These are phyloP conservation scores for Echeveria elegans DNA, from an alignment of 164 flowering plant species.

Conservation along the genomic window DNA sequence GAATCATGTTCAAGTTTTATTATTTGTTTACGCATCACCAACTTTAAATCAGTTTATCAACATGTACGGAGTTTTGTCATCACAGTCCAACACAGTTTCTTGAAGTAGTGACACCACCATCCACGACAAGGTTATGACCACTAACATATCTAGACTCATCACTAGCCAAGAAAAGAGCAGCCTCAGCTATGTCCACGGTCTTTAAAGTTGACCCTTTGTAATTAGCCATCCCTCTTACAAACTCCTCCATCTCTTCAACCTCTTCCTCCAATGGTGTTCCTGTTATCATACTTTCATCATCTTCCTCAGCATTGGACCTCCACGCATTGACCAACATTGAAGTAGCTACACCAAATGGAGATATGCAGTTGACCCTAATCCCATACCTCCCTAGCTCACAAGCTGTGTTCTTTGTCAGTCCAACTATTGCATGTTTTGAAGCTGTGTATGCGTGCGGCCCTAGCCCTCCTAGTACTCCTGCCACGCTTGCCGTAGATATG, in stretches of 20 bases:
- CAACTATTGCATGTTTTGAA: constrained; percentile 78
- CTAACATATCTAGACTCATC: constrained; percentile 76
- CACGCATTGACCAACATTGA: constrained; percentile 67
- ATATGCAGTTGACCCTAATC: constrained; percentile 76
- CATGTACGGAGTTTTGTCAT: neutral
- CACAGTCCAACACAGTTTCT: constrained; percentile 56
- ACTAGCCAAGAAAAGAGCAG: constrained; percentile 67
- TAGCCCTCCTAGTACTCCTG: constrained; percentile 71
- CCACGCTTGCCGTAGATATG: constrained; percentile 67
- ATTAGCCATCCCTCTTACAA: constrained; percentile 50
- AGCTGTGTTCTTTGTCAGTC: constrained; percentile 71
- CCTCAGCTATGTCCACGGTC: constrained; percentile 64
- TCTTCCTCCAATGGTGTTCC: constrained; percentile 33
- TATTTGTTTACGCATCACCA: no score
- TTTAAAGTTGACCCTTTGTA: constrained; percentile 43
- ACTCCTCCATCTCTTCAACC: constrained; percentile 69
- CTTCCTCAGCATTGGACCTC: constrained; percentile 28
- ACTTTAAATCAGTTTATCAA: neutral
- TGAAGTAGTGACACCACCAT: constrained; percentile 64
- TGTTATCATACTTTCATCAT: constrained; percentile 17
- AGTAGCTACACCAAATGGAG: constrained; percentile 91
- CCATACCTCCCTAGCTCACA: constrained; percentile 74
- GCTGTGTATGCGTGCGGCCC: constrained; percentile 84
- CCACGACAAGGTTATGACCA: constrained; percentile 77
- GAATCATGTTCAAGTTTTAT: no score